These are phyloP conservation scores for Rhododendron ferrugineum DNA, from an alignment of 148 eudicot species.

Conservation along the genomic window DNA sequence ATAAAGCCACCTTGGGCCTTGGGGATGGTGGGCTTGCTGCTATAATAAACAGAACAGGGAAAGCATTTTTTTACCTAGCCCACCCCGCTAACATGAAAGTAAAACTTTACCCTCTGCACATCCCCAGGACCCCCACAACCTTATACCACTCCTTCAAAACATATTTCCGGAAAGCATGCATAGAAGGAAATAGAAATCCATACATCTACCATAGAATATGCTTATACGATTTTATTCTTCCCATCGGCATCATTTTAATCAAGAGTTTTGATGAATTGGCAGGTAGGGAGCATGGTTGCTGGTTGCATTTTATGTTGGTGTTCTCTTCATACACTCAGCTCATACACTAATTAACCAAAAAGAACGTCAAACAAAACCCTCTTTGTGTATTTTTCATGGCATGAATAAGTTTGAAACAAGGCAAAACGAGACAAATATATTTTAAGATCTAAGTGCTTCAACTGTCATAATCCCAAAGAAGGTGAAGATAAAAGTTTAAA, in stretches of 20 bases:
- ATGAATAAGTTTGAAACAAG: not conserved
- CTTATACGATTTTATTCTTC: not conserved
- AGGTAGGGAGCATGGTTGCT: not conserved
- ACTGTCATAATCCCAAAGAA: not conserved
- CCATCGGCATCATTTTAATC: not conserved
- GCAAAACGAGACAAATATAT: not conserved
- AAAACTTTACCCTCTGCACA: not conserved
- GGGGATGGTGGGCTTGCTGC: not conserved
- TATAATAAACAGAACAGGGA: not conserved
- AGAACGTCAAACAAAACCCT: not conserved
- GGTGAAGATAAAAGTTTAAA: not conserved
- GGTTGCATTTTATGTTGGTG: not conserved
- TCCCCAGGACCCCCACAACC: not conserved
- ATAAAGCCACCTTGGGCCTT: not conserved
- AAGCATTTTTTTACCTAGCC: not conserved
- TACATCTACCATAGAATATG: not conserved
- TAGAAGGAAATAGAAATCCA: constrained; percentile 1
- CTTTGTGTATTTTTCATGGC: not conserved
- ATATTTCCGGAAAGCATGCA: not conserved
- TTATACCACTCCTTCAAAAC: not conserved
- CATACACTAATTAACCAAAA: not conserved
- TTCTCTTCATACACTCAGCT: not conserved
- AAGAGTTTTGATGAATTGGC: not conserved
- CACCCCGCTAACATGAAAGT: not conserved
- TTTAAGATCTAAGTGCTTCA: not conserved